Conservation (phyloP, 2,329 filamentous ascomycete species). For the Cordyceps militaris region DNA sequence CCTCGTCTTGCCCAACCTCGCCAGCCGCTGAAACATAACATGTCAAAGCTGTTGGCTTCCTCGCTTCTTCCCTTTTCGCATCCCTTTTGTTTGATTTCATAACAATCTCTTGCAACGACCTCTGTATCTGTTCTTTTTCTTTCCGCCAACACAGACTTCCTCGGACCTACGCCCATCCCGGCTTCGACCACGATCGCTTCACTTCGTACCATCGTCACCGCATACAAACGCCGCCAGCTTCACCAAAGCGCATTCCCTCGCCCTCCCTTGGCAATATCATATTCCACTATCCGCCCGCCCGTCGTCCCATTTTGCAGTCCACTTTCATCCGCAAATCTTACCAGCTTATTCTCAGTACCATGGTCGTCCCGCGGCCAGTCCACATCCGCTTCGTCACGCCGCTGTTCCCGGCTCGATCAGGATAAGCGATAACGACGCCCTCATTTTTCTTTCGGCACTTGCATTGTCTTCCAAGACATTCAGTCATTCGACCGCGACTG, state of each 20-base stretch:
- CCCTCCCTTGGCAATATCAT: neutral
- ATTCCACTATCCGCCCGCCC: neutral
- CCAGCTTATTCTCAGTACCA: conserved; percentile 1
- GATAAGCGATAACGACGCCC: neutral
- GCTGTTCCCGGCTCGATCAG: neutral
- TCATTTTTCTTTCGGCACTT: neutral
- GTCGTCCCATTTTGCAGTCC: neutral
- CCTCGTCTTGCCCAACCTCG: conserved; percentile 5
- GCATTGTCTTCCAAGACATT: neutral
- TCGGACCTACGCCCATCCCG: neutral
- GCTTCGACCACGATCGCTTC: neutral
- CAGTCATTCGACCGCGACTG: neutral
- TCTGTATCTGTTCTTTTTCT: neutral
- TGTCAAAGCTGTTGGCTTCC: neutral
- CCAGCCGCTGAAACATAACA: conserved; percentile 6
- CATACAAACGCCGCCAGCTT: neutral
- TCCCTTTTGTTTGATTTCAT: neutral
- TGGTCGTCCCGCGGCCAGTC: neutral
- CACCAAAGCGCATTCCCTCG: conserved; percentile 1
- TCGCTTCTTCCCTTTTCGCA: neutral
- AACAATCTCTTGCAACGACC: neutral
- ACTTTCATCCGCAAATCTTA: neutral
- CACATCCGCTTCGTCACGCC: conserved; percentile 6
- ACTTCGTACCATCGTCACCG: neutral
- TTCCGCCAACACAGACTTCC: neutral